phyloP scores from a whole-genome alignment of 768 basidiomycete species.

The Mycena maculata region DNA sequence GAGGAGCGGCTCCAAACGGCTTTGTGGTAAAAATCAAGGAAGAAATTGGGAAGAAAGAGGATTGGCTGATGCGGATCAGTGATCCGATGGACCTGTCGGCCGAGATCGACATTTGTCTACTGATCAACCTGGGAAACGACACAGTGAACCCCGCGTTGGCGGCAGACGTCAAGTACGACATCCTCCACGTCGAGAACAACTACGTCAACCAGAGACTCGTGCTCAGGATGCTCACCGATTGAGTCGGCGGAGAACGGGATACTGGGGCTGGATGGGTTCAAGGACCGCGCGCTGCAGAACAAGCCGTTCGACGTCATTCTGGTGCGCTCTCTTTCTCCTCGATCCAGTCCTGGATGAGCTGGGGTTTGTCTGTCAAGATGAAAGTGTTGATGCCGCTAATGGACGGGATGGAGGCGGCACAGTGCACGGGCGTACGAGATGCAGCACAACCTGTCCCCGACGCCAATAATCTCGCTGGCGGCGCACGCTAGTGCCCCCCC shows the following conservation, averaged over 20 bases:
- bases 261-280: constrained; percentile 92
- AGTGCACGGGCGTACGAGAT: constrained; percentile 88
- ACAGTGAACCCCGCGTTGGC: constrained; percentile 90
- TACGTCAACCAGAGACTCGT: constrained; percentile 96
- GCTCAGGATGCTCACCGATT: constrained; percentile 93
- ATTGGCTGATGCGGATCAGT: too few relatives aligned
- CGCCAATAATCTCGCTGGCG: constrained; percentile 95
- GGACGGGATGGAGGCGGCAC: constrained; percentile 98
- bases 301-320: constrained; percentile 93
- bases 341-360: background rate
- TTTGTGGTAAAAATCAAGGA: too few relatives aligned
- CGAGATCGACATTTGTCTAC: too few relatives aligned
- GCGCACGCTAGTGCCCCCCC: constrained; percentile 92
- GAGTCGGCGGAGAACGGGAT: constrained; percentile 98
- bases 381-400: constrained; percentile 98
- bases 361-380: constrained; percentile 69
- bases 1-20: too few relatives aligned
- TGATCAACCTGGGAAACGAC: constrained; percentile 95
- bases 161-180: constrained; percentile 90
- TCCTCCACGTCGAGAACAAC: constrained; percentile 97
- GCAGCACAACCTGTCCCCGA: constrained; percentile 73
- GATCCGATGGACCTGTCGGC: too few relatives aligned
- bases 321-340: constrained; percentile 57
- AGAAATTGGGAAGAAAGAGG: too few relatives aligned
- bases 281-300: constrained; percentile 73